Conservation (phyloP, 2,329 filamentous ascomycete species). For the Pyrenophora tritici-repentis region DNA sequence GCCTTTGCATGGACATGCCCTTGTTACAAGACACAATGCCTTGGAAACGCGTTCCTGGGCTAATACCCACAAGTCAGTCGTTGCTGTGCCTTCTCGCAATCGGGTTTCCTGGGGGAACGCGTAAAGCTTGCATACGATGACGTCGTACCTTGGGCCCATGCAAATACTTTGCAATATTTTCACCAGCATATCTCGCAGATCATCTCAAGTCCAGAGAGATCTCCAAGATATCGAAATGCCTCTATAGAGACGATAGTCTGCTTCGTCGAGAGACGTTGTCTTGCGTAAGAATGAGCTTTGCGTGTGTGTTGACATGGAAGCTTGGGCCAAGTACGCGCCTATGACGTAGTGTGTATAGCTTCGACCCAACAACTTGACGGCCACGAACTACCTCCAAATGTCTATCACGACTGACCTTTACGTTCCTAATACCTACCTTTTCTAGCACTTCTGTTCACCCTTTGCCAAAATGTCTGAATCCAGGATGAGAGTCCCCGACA, state of each 20-base stretch:
- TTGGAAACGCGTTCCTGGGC: conserved; percentile 16
- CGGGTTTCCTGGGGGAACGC: not conserved
- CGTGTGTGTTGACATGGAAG: not conserved
- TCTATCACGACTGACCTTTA: conserved; percentile 13
- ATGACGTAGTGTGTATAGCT: conserved; percentile 18
- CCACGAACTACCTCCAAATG: not conserved
- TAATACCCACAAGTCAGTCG: conserved; percentile 10
- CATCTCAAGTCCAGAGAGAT: not conserved
- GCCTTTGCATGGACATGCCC: conserved; percentile 11
- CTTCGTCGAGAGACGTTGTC: too few species aligned
- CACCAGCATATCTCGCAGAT: not conserved
- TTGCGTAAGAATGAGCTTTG: not conserved
- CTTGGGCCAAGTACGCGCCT: conserved; percentile 8
- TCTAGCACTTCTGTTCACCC: conserved; percentile 9
- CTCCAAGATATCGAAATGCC: too few species aligned
- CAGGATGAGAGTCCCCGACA: conserved; percentile 49
- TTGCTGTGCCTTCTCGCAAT: too few species aligned
- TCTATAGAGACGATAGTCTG: too few species aligned
- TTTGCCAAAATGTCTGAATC: conserved; percentile 20
- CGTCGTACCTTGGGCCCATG: conserved; percentile 9
- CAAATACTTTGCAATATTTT: not conserved
- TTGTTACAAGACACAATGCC: not conserved
- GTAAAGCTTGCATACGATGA: conserved; percentile 1
- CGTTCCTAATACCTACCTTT: conserved; percentile 7
- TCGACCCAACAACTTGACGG: conserved; percentile 16